Base-by-base conservation (phyloP, 352 stramenopile genomes). In the Globisporangium camurandrum region DNA sequence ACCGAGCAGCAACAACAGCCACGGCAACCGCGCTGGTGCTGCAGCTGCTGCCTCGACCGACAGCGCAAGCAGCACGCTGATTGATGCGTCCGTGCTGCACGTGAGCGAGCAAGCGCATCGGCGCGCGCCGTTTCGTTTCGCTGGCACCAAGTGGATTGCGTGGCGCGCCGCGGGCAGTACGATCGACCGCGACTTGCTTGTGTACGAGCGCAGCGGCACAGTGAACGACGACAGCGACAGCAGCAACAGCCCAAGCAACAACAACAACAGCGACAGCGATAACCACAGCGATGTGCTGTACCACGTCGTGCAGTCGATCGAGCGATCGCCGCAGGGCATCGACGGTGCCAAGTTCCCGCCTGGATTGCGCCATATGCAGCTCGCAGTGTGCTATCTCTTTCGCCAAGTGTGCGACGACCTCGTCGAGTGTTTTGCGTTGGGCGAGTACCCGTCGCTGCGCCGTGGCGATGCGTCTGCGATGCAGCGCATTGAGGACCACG, bases 151-250 rank as follows among this genome's bases (percentile, higher is more conserved):
- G 56, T 86, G 71, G 71, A 67, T 59, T 52, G 59, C 62, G 10
- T 78, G 67, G 64, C 63, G 59, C 49, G 52, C 53, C 26, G 42
- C 57, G 20, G 12, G 11, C 4, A n/a, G 12, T 6, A 39, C 11
- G 1, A 16, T 39, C 24, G 56, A 67, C 16, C 62, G 59, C 23
- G 67, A 85, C 37, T 38, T 83, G 51, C 59, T 84, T 34, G 75
- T 71, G 34, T 86, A 79, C 48, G 74, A 86, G 54, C 69, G 71
- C 38, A 83, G 78, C 66, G 74, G 74, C 4, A 49, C 33, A 10
- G 33, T 67, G 47, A 71, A 60, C 10, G 28, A 67, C 17, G 61
- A 75, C 7, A 63, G 68, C 27, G 59, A 74, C 46, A 61, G 19
- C 33, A 39, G 33, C 6, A 12, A 12, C 8, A 39, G 33, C 33